Conservation (phyloP, 352 stramenopile species). For the Pythium sukuiense region DNA sequence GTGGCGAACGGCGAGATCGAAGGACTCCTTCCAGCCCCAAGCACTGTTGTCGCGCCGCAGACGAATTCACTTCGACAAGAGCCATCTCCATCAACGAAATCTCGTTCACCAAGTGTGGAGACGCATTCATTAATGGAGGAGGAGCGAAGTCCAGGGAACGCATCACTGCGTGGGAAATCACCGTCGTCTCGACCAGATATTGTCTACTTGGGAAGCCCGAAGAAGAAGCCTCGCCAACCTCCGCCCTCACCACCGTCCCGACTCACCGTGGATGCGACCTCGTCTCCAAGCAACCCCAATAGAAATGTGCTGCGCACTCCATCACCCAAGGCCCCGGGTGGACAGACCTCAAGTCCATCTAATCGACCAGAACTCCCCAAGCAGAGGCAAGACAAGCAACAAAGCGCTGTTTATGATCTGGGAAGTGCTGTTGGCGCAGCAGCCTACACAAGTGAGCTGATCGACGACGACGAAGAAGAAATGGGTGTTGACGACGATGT, state of each 20-base stretch:
- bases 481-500: neutral
- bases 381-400: slow-evolving; percentile 3
- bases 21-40: neutral
- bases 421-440: neutral
- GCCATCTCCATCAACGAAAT: slow-evolving; percentile 13
- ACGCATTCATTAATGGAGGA: slow-evolving; percentile 17
- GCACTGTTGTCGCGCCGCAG: neutral
- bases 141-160: slow-evolving; percentile 6
- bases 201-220: slow-evolving; percentile 22
- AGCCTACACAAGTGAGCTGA: neutral
- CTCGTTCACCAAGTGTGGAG: slow-evolving; percentile 18
- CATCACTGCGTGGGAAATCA: slow-evolving; percentile 1
- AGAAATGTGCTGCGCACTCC: neutral
- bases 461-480: slow-evolving; percentile 5
- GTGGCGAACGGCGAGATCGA: neutral
- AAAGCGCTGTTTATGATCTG: neutral
- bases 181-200: slow-evolving; percentile 21
- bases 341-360: slow-evolving; percentile 1
- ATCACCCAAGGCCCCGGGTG: neutral
- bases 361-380: neutral
- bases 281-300: slow-evolving; percentile 9
- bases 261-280: slow-evolving; percentile 5
- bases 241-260: slow-evolving; percentile 13
- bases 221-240: slow-evolving; percentile 11
- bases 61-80: slow-evolving; percentile 17